A percentile compares a stretch with the other conserved stretches of the same genome.
Evolutionary conservation across 2,329 filamentous ascomycete species (phyloP).

Genomic region (Lizonia empirigonia): DNA sequence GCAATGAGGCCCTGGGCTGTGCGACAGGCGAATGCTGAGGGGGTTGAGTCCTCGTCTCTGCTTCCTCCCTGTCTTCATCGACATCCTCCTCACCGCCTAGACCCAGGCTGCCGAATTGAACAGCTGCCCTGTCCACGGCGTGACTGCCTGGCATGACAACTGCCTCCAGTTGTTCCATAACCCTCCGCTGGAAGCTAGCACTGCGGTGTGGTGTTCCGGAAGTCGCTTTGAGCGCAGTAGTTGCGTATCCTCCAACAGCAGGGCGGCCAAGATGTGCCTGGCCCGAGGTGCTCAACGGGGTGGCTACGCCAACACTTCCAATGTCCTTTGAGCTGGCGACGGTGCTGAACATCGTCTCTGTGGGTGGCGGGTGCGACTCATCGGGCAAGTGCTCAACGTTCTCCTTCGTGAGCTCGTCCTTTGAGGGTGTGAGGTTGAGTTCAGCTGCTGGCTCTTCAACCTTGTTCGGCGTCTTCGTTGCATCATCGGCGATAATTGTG

Average conservation of each 20-base stretch:
- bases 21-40: slow-evolving; percentile 90
- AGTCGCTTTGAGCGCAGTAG: slow-evolving; percentile 82
- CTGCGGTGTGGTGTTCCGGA: slow-evolving; percentile 64
- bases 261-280: slow-evolving; percentile 66
- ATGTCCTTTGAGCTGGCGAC: slow-evolving; percentile 83
- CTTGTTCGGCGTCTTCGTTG: slow-evolving; percentile 44
- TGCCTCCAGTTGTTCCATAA: slow-evolving; percentile 94
- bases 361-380: slow-evolving; percentile 74
- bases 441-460: slow-evolving; percentile 58
- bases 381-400: slow-evolving; percentile 93
- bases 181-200: slow-evolving; percentile 80
- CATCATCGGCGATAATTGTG: slow-evolving; percentile 33
- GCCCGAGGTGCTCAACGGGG: slow-evolving; percentile 61
- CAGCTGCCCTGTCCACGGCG: slow-evolving; percentile 87
- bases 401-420: slow-evolving; percentile 84
- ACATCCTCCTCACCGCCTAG: slow-evolving; percentile 76
- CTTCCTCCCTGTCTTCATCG: slow-evolving; percentile 92
- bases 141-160: slow-evolving; percentile 98
- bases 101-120: slow-evolving; percentile 96
- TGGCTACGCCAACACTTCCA: slow-evolving; percentile 59
- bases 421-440: slow-evolving; percentile 65
- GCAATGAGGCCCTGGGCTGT: slow-evolving; percentile 83
- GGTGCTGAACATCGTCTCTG: slow-evolving; percentile 86
- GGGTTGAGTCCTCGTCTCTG: slow-evolving; percentile 91
- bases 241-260: slow-evolving; percentile 73